Conservation (phyloP, 2,329 filamentous ascomycete species). For the Pochonia chlamydosporia region DNA sequence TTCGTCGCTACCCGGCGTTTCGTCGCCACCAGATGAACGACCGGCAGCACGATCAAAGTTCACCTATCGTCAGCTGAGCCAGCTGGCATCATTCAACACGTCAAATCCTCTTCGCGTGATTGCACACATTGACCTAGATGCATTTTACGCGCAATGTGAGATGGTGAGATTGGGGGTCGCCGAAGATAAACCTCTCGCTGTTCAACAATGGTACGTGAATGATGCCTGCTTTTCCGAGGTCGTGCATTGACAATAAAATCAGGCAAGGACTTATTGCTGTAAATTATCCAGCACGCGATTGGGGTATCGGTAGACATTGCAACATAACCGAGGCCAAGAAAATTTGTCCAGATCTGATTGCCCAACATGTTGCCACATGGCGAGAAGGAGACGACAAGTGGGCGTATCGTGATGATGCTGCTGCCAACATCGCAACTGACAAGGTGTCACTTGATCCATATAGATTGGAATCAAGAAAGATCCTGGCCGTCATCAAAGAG, state of each 20-base stretch:
- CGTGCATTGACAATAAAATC: conserved; percentile 7
- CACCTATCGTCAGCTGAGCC: conserved; percentile 75
- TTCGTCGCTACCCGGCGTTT: conserved; percentile 11
- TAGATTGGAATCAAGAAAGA: conserved; percentile 75
- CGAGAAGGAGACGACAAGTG: conserved; percentile 86
- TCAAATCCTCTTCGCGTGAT: conserved; percentile 79
- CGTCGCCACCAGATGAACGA: conserved; percentile 20
- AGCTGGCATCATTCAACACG: conserved; percentile 65
- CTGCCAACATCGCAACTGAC: conserved; percentile 73
- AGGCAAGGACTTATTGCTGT: conserved; percentile 91
- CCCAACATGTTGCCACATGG: conserved; percentile 94
- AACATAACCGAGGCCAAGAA: conserved; percentile 77
- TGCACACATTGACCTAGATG: conserved; percentile 91
- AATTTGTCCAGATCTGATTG: conserved; percentile 74
- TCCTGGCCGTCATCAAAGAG: conserved; percentile 73
- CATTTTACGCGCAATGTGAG: conserved; percentile 96
- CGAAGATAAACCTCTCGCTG: conserved; percentile 76
- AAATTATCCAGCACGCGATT: conserved; percentile 85
- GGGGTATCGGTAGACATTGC: conserved; percentile 74
- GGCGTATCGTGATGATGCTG: conserved; percentile 82
- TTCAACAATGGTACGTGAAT: conserved; percentile 84
- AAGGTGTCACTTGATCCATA: conserved; percentile 96
- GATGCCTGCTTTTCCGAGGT: neutral
- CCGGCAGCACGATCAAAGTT: conserved; percentile 57
- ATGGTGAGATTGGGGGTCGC: conserved; percentile 75